Conservation (phyloP, 1,139 yeast species). For the Arxiozyma heterogenica region DNA sequence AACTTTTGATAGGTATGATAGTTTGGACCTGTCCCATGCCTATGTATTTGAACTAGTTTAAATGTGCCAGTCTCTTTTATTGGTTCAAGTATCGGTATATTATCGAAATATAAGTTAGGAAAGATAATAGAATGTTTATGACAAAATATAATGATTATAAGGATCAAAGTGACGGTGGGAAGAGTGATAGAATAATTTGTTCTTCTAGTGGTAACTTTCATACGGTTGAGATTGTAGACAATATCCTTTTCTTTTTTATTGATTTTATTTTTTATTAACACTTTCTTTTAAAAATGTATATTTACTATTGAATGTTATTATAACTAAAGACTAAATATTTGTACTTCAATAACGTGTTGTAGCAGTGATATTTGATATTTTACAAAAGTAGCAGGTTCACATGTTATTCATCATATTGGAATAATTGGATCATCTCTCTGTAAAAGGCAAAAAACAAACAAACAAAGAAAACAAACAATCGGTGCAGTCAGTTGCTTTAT, state of each 20-base stretch:
- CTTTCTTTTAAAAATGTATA: no score
- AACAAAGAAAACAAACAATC: no score
- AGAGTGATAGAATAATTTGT: background rate
- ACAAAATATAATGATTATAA: background rate
- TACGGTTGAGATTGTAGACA: background rate
- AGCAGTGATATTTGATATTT: background rate
- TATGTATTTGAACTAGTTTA: constrained; percentile 12
- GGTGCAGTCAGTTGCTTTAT: no score
- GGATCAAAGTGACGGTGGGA: background rate
- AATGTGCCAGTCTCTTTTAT: constrained; percentile 4
- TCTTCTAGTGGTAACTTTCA: background rate
- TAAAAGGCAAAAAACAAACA: no score
- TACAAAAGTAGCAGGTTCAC: no score
- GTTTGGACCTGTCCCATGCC: constrained; percentile 16
- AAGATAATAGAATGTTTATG: background rate
- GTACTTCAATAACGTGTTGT: background rate
- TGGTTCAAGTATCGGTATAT: background rate
- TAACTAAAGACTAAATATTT: no score
- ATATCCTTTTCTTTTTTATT: no score
- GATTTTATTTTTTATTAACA: no score
- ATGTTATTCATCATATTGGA: no score
- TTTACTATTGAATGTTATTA: no score
- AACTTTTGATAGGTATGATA: constrained; percentile 11
- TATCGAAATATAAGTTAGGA: background rate
- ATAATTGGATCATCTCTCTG: no score